Evolutionary conservation across 192 early-diverging fungal genomes (phyloP).

Genomic region (Coemansia sp.): DNA sequence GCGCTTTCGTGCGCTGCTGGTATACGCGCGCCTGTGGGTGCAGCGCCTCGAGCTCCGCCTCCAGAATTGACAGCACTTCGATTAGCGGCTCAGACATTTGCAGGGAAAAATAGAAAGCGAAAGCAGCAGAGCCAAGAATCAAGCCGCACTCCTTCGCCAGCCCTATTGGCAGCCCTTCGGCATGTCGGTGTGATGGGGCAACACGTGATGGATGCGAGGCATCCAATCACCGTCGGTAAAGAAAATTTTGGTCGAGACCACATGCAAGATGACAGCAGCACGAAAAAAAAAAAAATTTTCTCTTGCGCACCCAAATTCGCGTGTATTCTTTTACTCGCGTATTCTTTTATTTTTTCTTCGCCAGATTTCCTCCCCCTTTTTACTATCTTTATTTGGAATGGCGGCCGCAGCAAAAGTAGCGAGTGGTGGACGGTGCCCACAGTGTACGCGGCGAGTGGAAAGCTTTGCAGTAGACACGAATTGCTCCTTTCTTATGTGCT

Average conservation of each 20-base stretch:
- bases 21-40: conserved; percentile 24
- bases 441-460: conserved; percentile 28
- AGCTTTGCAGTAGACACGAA: conserved; percentile 45
- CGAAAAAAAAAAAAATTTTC: background rate
- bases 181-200: background rate
- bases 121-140: background rate
- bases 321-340: background rate
- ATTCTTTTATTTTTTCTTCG: background rate
- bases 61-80: conserved; percentile 23
- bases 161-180: too few species aligned
- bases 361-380: background rate
- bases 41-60: conserved; percentile 32
- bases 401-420: conserved; percentile 1
- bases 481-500: conserved; percentile 44
- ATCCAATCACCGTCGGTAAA: background rate
- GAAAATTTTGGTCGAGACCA: conserved; percentile 10
- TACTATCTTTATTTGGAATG: background rate
- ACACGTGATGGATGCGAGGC: conserved; percentile 5
- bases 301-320: background rate
- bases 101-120: background rate
- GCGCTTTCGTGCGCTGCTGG: conserved; percentile 15
- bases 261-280: background rate
- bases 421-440: conserved; percentile 22
- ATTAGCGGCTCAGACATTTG: conserved; percentile 11
- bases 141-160: background rate